Conservation (phyloP, 2,329 filamentous ascomycete species). For the Diaporthe aspalathi region DNA sequence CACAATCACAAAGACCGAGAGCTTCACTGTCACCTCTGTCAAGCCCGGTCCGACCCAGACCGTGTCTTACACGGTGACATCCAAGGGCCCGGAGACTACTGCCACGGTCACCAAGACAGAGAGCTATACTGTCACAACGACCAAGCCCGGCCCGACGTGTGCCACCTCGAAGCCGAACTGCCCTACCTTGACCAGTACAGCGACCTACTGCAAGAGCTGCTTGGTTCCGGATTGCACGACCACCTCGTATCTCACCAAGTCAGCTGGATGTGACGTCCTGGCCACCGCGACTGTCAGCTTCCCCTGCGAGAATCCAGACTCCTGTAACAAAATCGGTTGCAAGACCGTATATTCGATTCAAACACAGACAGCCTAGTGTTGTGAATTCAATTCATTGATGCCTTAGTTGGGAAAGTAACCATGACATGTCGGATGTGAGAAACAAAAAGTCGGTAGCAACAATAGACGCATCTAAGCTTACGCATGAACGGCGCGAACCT, state of each 20-base stretch:
- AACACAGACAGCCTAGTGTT: not conserved
- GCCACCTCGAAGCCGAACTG: conserved; percentile 6
- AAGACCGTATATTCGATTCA: conserved; percentile 29
- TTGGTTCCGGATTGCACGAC: conserved; percentile 27
- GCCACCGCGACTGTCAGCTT: conserved; percentile 18
- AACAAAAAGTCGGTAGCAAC: not conserved
- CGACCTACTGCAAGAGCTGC: conserved; percentile 27
- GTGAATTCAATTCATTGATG: not conserved
- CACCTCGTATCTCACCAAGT: conserved; percentile 22
- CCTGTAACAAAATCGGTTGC: conserved; percentile 23
- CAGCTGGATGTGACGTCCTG: conserved; percentile 10
- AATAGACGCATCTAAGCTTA: not conserved
- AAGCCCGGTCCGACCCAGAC: conserved; percentile 14
- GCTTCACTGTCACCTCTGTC: conserved; percentile 16
- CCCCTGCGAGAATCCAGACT: conserved; percentile 8
- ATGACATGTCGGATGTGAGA: not conserved
- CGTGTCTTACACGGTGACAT: conserved; percentile 6
- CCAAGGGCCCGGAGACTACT: not conserved
- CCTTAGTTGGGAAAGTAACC: not conserved
- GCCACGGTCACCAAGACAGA: conserved; percentile 15
- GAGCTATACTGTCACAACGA: conserved; percentile 20
- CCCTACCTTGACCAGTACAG: conserved; percentile 21
- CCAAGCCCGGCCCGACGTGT: conserved; percentile 1
- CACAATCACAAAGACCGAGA: conserved; percentile 14
- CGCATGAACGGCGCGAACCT: too few species aligned